Evolutionary conservation across 176 grass and related monocot species (phyloP), one percentile per base, ranked within the genome.

Genomic region (Musa troglodytarum): DNA sequence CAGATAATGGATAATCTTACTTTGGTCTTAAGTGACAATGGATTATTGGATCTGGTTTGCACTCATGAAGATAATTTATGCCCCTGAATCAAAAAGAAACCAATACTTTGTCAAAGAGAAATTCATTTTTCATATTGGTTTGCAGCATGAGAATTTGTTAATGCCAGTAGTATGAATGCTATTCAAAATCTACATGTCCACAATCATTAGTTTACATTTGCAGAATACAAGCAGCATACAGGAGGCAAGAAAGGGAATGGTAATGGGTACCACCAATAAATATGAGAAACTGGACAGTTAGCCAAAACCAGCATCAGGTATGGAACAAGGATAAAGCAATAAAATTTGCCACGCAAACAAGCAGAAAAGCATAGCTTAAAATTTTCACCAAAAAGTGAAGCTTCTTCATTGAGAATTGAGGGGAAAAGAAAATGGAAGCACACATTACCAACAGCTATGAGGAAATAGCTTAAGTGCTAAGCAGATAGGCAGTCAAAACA

Each of bases 41-140:
- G 78, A 99, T 99, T 63, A 99, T 94, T 71, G 90, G 86, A 26
- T 99, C 90, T 63, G 95, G 88, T 78, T 93, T 99, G 84, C 88
- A 92, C 56, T 99, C 88, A 10, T 99, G 95, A 75, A 99, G 95
- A 86, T 99, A 99, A 76, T 91, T 99, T 64, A 99, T 71, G 72
- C 90, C 95, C 90, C 95, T 99, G 58, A 73, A 86, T 25, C 28
- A 62, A 77, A 55, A 63, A 69, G 62, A 3, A 72, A 65, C 66
- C 69, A 57, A 25, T 73, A 53, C 14, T 29, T 17, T 19, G 52
- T 74, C 13, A 74, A 34, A 20, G 28, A 56, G 34, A 74, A 15
- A 21, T 70, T 11, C 68, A 70, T 50, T 70, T 52, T 50, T 8
- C 13, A 62, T 7, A 13, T 62, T 62, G 57, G 10, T n/a, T 17